Evolutionary conservation across 345 rosid species (phyloP).

Genomic region (Eucalyptus sideroxylon): DNA sequence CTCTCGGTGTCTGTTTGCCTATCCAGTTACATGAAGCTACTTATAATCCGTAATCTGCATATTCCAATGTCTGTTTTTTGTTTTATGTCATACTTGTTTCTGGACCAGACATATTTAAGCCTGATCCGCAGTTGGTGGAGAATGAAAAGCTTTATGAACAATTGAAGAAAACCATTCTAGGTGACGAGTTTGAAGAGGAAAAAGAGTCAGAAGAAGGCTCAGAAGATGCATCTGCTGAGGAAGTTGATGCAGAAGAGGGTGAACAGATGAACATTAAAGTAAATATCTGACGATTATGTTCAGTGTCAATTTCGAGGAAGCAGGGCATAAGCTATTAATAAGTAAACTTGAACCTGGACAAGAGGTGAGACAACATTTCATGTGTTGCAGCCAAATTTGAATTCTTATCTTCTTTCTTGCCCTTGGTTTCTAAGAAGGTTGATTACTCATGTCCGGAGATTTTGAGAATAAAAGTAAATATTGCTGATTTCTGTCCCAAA

Average conservation of each 20-base stretch:
- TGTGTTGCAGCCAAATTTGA: not conserved
- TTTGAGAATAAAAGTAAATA: not conserved
- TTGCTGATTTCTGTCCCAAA: not conserved
- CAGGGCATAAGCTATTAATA: conserved; percentile 85
- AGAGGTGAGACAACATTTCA: conserved; percentile 46
- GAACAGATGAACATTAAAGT: conserved; percentile 60
- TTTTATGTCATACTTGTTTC: not conserved
- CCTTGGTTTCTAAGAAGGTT: not conserved
- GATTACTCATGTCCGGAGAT: not conserved
- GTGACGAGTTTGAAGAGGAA: conserved; percentile 75
- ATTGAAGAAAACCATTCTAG: conserved; percentile 74
- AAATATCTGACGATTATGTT: conserved; percentile 82
- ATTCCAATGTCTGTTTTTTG: not conserved
- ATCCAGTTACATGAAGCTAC: not conserved
- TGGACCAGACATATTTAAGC: conserved; percentile 19
- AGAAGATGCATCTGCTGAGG: conserved; percentile 41
- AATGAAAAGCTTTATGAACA: conserved; percentile 81
- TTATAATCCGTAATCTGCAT: not conserved
- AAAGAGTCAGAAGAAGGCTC: conserved; percentile 63
- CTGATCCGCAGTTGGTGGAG: conserved; percentile 68
- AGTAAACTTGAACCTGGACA: conserved; percentile 95
- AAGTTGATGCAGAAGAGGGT: conserved; percentile 59
- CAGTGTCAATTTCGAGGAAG: conserved; percentile 94
- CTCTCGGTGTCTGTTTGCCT: conserved; percentile 49
- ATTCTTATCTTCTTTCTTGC: not conserved